Evolutionary conservation across 805 yeast genomes (phyloP).

Genomic region (Lachancea nothofagi): DNA sequence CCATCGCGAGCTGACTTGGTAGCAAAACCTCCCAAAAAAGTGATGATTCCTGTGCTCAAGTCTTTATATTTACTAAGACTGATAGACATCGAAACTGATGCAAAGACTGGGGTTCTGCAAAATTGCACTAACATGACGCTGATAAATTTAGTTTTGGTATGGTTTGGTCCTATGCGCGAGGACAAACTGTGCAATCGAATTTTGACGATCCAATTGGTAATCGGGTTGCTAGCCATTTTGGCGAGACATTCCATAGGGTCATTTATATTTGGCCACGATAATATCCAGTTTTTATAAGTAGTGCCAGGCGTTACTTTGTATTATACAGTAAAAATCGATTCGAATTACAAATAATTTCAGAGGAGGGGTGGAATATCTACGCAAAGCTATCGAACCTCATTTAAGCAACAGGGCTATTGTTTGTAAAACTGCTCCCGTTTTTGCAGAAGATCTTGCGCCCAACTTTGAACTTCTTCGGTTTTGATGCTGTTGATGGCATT

Average conservation of each 20-base stretch:
- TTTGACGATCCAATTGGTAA: conserved; percentile 52
- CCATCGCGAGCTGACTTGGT: conserved; percentile 55
- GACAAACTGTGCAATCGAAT: conserved; percentile 62
- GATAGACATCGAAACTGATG: conserved; percentile 39
- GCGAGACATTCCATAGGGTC: conserved; percentile 83
- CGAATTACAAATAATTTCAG: neutral
- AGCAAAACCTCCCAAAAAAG: conserved; percentile 31
- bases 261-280: conserved; percentile 84
- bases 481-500: conserved; percentile 56
- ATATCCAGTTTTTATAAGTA: conserved; percentile 39
- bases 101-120: conserved; percentile 28
- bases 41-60: conserved; percentile 34
- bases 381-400: too few relatives aligned
- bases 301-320: neutral
- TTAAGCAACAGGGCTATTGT: neutral
- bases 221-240: conserved; percentile 62
- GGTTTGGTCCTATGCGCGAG: conserved; percentile 89
- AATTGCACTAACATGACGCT: conserved; percentile 78
- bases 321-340: neutral
- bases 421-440: conserved; percentile 43
- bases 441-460: conserved; percentile 56
- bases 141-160: conserved; percentile 74
- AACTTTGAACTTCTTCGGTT: conserved; percentile 60
- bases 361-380: neutral
- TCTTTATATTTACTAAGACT: conserved; percentile 46